Conservation (phyloP, 345 rosid species). For the Murraya koenigii region DNA sequence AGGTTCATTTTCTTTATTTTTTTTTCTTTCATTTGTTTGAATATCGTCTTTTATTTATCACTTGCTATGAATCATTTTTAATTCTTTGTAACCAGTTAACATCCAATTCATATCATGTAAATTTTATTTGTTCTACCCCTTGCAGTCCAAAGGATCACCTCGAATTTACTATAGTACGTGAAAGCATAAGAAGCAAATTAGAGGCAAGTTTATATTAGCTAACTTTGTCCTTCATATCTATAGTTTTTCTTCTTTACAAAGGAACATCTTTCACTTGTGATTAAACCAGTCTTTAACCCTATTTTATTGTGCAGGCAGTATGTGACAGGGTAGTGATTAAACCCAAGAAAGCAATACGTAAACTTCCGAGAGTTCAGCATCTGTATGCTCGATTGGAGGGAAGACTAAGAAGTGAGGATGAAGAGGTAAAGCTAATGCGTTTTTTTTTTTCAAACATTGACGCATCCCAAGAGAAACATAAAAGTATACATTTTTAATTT, state of each 20-base stretch:
- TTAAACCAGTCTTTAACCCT: background rate
- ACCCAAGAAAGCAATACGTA: conserved; percentile 67
- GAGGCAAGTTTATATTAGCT: conserved; percentile 43
- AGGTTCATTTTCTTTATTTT: conserved; percentile 37
- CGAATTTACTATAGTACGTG: conserved; percentile 83
- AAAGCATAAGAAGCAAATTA: conserved; percentile 68
- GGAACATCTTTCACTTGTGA: background rate
- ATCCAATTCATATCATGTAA: background rate
- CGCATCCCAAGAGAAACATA: background rate
- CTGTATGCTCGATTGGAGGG: conserved; percentile 71
- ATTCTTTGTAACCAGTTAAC: conserved; percentile 2
- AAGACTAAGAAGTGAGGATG: conserved; percentile 70
- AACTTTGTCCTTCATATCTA: background rate
- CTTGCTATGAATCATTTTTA: background rate
- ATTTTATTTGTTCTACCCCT: conserved; percentile 1
- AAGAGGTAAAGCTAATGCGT: conserved; percentile 49
- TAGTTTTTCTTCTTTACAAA: background rate
- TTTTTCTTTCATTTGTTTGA: background rate
- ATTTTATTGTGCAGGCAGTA: conserved; percentile 47
- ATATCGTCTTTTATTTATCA: background rate
- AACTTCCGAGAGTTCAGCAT: conserved; percentile 82
- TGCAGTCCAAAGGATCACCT: conserved; percentile 82
- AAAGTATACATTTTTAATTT: background rate
- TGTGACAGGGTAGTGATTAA: conserved; percentile 57
- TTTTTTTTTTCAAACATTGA: background rate